A percentile compares a stretch with the other conserved stretches of the same genome.
phyloP scores from a whole-genome alignment of 768 basidiomycete species.

The Cubamyces lactineus region DNA sequence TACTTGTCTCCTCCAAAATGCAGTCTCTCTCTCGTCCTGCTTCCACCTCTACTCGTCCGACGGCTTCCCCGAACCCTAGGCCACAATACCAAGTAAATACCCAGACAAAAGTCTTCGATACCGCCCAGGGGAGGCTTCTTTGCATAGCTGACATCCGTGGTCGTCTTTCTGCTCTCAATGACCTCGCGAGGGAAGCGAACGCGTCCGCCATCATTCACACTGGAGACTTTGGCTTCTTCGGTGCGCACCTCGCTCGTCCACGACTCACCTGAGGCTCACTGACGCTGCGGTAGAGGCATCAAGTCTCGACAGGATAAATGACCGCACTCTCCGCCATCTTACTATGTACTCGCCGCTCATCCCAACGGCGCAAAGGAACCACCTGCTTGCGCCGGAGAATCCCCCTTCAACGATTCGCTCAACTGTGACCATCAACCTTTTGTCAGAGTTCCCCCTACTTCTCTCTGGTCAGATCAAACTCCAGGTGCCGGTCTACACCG shows the following conservation, averaged over 20 bases:
- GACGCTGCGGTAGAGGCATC: slow-evolving; percentile 56
- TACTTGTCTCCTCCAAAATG: slow-evolving; percentile 42
- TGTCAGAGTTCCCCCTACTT: slow-evolving; percentile 93
- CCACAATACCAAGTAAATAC: slow-evolving; percentile 61
- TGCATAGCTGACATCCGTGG: slow-evolving; percentile 96
- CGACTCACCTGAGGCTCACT: not conserved
- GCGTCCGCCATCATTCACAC: slow-evolving; percentile 96
- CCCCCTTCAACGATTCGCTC: slow-evolving; percentile 69
- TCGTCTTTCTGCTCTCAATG: slow-evolving; percentile 84
- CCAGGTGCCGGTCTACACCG: slow-evolving; percentile 91
- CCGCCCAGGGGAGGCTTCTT: slow-evolving; percentile 82
- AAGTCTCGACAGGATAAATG: slow-evolving; percentile 88
- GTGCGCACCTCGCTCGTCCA: slow-evolving; percentile 41
- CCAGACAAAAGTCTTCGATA: slow-evolving; percentile 79
- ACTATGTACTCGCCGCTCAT: slow-evolving; percentile 97
- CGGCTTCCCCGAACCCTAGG: slow-evolving; percentile 57
- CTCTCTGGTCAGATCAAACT: slow-evolving; percentile 90
- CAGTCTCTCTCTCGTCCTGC: slow-evolving; percentile 59
- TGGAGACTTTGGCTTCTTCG: slow-evolving; percentile 99
- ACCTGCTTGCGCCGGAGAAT: slow-evolving; percentile 76
- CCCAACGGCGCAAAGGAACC: slow-evolving; percentile 75
- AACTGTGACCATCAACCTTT: slow-evolving; percentile 72
- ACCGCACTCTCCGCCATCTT: slow-evolving; percentile 94
- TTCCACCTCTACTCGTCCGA: slow-evolving; percentile 61
- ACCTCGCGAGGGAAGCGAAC: slow-evolving; percentile 85